Percentiles rank a stretch among this genome's conserved stretches.
Conservation (phyloP, 192 early-diverging fungal genomes). For the Backusella circina region DNA sequence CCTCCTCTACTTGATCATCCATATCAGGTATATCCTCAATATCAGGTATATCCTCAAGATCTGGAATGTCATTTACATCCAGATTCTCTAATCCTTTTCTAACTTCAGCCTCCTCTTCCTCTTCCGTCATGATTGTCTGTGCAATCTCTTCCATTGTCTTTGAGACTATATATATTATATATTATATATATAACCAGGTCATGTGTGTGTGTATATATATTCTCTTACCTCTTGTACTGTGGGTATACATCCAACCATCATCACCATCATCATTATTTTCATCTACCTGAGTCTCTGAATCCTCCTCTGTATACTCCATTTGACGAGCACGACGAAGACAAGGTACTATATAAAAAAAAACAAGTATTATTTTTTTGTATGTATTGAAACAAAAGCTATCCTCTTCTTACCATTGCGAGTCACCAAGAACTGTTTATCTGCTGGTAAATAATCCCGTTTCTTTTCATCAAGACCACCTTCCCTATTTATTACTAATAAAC, state of each 20-base stretch:
- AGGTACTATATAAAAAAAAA: conserved; percentile 55
- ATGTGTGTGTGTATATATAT: neutral
- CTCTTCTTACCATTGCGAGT: conserved; percentile 72
- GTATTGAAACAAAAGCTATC: neutral
- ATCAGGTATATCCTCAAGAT: conserved; percentile 72
- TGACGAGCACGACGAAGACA: conserved; percentile 83
- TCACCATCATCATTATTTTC: conserved; percentile 63
- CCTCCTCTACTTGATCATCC: conserved; percentile 68
- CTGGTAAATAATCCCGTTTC: conserved; percentile 75
- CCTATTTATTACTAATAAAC: conserved; percentile 20
- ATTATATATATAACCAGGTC: neutral
- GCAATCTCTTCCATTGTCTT: conserved; percentile 55
- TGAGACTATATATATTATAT: conserved; percentile 17
- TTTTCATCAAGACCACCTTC: conserved; percentile 64
- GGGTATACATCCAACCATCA: conserved; percentile 85
- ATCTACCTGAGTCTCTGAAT: conserved; percentile 53
- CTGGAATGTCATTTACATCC: conserved; percentile 33
- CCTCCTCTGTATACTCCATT: conserved; percentile 69
- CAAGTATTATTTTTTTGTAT: neutral
- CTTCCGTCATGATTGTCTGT: conserved; percentile 56
- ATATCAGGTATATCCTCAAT: conserved; percentile 91
- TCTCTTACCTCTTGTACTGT: conserved; percentile 55
- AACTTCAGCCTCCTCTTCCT: conserved; percentile 25
- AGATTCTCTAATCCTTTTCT: conserved; percentile 8
- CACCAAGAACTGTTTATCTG: conserved; percentile 92